phyloP scores from a whole-genome alignment of 2,329 filamentous ascomycete species.

The Macrophomina tecta region DNA sequence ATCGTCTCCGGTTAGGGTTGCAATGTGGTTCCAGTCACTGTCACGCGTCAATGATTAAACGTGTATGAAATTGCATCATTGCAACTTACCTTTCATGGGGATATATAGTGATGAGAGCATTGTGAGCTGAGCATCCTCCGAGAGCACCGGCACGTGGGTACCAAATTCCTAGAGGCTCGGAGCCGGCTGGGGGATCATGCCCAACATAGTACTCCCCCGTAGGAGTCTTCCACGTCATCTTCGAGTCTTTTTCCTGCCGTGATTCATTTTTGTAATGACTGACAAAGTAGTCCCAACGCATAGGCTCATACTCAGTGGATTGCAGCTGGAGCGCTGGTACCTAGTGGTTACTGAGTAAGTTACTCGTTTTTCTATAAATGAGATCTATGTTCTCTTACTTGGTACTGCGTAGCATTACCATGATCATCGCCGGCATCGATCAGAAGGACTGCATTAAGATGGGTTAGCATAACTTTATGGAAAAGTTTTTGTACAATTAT shows the following conservation, averaged over 20 bases:
- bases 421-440: conserved; percentile 67
- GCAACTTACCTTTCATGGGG: conserved; percentile 56
- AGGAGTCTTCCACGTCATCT: conserved; percentile 63
- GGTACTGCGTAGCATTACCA: conserved; percentile 52
- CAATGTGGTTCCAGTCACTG: conserved; percentile 66
- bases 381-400: conserved; percentile 29
- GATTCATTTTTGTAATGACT: conserved; percentile 63
- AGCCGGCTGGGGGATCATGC: conserved; percentile 58
- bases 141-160: conserved; percentile 65
- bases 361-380: no score
- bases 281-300: conserved; percentile 70
- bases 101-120: conserved; percentile 63
- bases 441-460: conserved; percentile 53
- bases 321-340: conserved; percentile 62
- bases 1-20: conserved; percentile 63
- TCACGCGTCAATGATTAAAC: no score
- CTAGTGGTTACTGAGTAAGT: no score
- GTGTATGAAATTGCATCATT: neutral
- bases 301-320: conserved; percentile 61
- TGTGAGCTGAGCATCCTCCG: conserved; percentile 67
- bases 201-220: conserved; percentile 61
- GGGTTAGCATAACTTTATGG: no score
- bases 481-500: no score
- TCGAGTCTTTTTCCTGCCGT: conserved; percentile 63
- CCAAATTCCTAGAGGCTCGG: conserved; percentile 59